These are phyloP conservation scores for Alternaria burnsii DNA, from an alignment of 2,329 filamentous ascomycete species.

Conservation along the genomic window DNA sequence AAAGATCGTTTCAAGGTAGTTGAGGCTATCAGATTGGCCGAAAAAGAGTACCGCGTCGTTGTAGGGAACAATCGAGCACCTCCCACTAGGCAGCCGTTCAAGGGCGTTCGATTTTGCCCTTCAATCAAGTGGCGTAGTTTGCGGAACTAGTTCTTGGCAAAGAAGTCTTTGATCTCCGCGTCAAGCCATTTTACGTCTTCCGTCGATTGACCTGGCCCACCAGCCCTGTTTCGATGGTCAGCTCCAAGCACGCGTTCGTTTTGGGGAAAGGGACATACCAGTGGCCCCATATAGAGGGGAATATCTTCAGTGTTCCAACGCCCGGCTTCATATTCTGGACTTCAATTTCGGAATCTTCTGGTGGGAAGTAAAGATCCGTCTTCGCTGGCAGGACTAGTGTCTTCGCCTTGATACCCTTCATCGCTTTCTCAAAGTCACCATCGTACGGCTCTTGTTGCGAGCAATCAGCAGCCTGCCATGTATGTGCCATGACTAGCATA, in stretches of 20 bases:
- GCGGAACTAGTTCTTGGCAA: slow-evolving; percentile 44
- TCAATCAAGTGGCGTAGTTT: not conserved
- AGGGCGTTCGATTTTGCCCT: too few relatives aligned
- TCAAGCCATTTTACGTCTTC: slow-evolving; percentile 79
- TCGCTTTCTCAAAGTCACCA: slow-evolving; percentile 67
- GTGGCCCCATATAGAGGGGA: slow-evolving; percentile 72
- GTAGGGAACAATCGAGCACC: too few relatives aligned
- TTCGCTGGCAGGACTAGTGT: slow-evolving; percentile 74
- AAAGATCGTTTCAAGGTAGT: slow-evolving; percentile 38
- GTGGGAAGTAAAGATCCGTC: slow-evolving; percentile 84
- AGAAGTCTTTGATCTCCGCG: slow-evolving; percentile 64
- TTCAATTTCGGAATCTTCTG: slow-evolving; percentile 80
- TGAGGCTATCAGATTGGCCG: slow-evolving; percentile 22
- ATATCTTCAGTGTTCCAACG: slow-evolving; percentile 62
- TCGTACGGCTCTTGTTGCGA: slow-evolving; percentile 74
- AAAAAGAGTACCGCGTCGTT: too few relatives aligned
- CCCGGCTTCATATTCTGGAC: slow-evolving; percentile 69
- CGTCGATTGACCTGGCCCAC: slow-evolving; percentile 75
- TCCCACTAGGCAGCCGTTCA: too few relatives aligned
- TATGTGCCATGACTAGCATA: slow-evolving; percentile 76
- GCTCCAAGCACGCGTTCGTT: not conserved
- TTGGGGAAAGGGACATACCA: slow-evolving; percentile 53
- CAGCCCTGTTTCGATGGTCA: slow-evolving; percentile 60
- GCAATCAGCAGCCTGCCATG: slow-evolving; percentile 79
- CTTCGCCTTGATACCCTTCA: slow-evolving; percentile 76